A percentile compares a stretch with the other conserved stretches of the same genome.
These are phyloP conservation scores for Thozetella sp. DNA, from an alignment of 495 filamentous ascomycete genomes.

Conservation along the genomic window DNA sequence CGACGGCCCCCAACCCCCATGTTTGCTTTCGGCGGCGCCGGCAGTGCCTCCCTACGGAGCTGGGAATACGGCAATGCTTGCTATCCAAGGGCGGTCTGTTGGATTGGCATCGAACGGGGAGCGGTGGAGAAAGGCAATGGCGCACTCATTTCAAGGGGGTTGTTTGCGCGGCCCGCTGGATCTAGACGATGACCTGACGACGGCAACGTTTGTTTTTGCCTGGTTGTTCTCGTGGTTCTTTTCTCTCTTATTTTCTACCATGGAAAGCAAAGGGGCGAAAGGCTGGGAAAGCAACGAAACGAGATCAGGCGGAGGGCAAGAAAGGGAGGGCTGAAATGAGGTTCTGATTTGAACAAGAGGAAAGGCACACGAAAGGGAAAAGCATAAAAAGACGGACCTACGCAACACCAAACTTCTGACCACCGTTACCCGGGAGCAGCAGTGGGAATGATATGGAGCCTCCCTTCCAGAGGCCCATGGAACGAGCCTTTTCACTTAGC, in stretches of 20 bases:
- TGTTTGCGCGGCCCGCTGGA: not conserved
- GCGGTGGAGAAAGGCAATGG: not conserved
- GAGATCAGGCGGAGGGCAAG: not conserved
- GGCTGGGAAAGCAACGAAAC: not conserved
- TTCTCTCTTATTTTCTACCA: not conserved
- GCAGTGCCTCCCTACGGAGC: too few relatives aligned
- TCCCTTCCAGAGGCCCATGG: not conserved
- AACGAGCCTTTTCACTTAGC: slow-evolving; percentile 1
- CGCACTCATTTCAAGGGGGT: not conserved
- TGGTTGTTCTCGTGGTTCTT: not conserved
- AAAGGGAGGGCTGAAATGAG: not conserved
- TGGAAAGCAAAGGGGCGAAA: not conserved
- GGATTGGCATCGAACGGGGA: not conserved
- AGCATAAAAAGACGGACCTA: not conserved
- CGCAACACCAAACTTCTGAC: not conserved
- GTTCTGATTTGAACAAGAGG: not conserved
- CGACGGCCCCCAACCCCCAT: too few relatives aligned
- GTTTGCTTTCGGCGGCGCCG: too few relatives aligned
- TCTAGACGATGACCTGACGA: not conserved
- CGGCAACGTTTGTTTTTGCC: not conserved
- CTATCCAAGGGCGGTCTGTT: too few relatives aligned
- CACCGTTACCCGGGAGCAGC: not conserved
- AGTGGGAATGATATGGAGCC: not conserved
- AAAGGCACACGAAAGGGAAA: not conserved
- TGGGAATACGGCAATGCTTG: too few relatives aligned